A percentile compares a stretch with the other conserved stretches of the same genome.
Conservation (phyloP, 768 basidiomycete species). For the Tremella fuciformis region DNA sequence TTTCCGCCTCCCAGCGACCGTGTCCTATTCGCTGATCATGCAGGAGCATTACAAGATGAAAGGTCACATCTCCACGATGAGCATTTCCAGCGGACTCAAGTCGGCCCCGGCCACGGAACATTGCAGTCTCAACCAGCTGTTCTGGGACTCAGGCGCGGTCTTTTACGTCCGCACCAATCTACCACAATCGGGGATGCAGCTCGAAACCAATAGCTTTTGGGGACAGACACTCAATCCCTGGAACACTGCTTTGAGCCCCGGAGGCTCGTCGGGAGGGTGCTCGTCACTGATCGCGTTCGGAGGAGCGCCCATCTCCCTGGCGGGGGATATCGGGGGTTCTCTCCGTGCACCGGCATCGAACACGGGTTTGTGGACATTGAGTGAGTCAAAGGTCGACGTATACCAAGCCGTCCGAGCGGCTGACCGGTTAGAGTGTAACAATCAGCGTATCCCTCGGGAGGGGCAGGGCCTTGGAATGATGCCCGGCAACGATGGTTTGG, state of each 20-base stretch:
- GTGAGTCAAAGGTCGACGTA: not conserved
- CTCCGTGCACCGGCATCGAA: constrained; percentile 24
- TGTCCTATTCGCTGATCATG: constrained; percentile 58
- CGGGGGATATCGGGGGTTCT: constrained; percentile 17
- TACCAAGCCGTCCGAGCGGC: not conserved
- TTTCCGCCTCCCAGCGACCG: constrained; percentile 25
- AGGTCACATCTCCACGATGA: constrained; percentile 2
- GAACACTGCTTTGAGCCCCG: constrained; percentile 20
- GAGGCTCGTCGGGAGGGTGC: constrained; percentile 25
- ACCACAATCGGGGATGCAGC: constrained; percentile 30
- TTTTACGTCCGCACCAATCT: constrained; percentile 24
- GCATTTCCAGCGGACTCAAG: constrained; percentile 15
- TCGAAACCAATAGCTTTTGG: constrained; percentile 25
- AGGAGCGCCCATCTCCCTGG: constrained; percentile 25
- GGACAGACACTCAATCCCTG: constrained; percentile 22
- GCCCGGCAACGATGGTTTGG: constrained; percentile 6
- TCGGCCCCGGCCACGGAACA: no score
- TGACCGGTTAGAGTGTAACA: not conserved
- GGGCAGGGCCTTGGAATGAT: no score
- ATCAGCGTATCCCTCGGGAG: not conserved
- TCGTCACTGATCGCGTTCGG: constrained; percentile 14
- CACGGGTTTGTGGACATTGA: constrained; percentile 12
- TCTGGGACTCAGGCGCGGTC: constrained; percentile 6
- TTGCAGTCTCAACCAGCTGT: not conserved
- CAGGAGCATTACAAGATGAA: constrained; percentile 5